phyloP scores from a whole-genome alignment of 208 protist species.

The Trichomonas gallinae region DNA sequence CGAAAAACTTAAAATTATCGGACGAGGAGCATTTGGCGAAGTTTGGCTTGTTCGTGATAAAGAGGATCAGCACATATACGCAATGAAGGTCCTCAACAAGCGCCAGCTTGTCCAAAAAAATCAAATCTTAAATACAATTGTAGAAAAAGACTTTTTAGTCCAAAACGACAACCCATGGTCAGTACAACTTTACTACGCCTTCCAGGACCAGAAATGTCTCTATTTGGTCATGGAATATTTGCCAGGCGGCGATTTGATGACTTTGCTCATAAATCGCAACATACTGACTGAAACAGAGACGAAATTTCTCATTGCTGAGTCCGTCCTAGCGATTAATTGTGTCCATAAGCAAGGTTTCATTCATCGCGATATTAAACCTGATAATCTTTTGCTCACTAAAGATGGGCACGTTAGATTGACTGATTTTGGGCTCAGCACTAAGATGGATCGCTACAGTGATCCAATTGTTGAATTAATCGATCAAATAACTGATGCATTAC shows the following conservation, averaged over 20 bases:
- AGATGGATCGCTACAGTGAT: not conserved
- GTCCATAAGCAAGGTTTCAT: constrained; percentile 49
- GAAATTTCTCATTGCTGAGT: constrained; percentile 55
- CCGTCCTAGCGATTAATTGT: constrained; percentile 45
- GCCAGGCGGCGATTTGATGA: constrained; percentile 58
- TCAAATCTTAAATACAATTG: constrained; percentile 38
- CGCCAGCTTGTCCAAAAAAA: not conserved
- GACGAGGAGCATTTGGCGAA: not conserved
- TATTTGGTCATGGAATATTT: constrained; percentile 62
- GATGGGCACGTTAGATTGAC: constrained; percentile 42
- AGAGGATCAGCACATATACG: not conserved
- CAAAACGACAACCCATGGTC: constrained; percentile 41
- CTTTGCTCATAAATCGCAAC: constrained; percentile 48
- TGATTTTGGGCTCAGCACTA: constrained; percentile 41
- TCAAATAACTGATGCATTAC: not conserved
- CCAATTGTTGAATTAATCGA: not conserved
- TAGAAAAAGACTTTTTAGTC: constrained; percentile 45
- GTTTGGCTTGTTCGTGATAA: constrained; percentile 10
- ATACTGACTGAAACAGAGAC: constrained; percentile 49
- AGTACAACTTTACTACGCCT: constrained; percentile 51
- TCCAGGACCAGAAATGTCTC: constrained; percentile 48
- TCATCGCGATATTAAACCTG: constrained; percentile 41
- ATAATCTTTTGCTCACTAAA: constrained; percentile 29
- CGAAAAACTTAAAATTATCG: constrained; percentile 20
- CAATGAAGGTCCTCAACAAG: not conserved